A percentile compares a stretch with the other conserved stretches of the same genome.
Evolutionary conservation across 2,329 filamentous ascomycete species (phyloP).

Genomic region (Colletotrichum tropicicola): DNA sequence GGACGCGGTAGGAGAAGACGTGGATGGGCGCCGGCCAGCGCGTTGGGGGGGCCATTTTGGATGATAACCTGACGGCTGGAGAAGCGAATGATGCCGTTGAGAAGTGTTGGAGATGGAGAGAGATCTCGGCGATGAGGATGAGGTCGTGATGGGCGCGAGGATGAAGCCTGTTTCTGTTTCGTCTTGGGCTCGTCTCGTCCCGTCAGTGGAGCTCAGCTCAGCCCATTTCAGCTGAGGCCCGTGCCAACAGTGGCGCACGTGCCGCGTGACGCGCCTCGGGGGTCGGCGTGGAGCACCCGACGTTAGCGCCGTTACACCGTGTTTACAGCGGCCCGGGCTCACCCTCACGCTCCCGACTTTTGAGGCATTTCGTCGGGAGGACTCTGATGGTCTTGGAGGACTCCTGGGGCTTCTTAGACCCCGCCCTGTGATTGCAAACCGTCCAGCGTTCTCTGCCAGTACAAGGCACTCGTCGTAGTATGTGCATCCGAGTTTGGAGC

Average conservation of each 20-base stretch:
- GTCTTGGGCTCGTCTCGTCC: neutral
- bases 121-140: neutral
- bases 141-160: neutral
- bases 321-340: neutral
- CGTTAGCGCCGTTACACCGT: neutral
- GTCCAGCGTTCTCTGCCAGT: no score
- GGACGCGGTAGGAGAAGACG: conserved; percentile 60
- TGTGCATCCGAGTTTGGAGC: no score
- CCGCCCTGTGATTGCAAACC: no score
- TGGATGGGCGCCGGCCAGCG: conserved; percentile 56
- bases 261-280: conserved; percentile 6
- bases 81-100: neutral
- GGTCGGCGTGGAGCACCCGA: neutral
- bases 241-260: conserved; percentile 17
- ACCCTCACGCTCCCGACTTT: neutral
- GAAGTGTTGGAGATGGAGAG: neutral
- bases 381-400: no score
- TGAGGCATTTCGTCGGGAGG: neutral
- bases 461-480: no score
- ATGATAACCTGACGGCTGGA: no score
- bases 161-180: no score
- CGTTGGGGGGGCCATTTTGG: conserved; percentile 4
- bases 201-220: neutral
- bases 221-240: conserved; percentile 4
- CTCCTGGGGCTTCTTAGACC: no score